Percentiles rank a stretch among this genome's conserved stretches.
Conservation (phyloP, 2,329 filamentous ascomycete species). For the Cytospora leucostoma region DNA sequence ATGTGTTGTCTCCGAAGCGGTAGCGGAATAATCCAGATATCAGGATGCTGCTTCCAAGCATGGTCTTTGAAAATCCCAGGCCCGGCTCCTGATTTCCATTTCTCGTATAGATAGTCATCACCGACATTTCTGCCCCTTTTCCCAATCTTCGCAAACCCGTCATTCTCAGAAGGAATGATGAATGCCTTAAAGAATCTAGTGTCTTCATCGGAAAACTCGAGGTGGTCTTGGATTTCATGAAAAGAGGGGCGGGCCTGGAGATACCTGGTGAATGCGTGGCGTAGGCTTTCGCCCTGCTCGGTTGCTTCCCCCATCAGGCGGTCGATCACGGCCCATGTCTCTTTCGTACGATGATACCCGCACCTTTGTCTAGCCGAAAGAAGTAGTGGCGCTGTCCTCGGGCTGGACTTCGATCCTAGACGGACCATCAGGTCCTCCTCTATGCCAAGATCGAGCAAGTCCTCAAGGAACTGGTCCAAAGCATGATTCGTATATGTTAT, state of each 20-base stretch:
- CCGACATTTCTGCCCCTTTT: conserved; percentile 46
- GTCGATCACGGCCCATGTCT: conserved; percentile 46
- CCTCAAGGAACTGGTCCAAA: conserved; percentile 65
- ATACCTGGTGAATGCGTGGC: conserved; percentile 28
- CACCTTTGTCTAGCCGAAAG: conserved; percentile 44
- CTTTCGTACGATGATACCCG: conserved; percentile 36
- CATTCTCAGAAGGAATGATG: conserved; percentile 44
- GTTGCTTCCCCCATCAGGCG: conserved; percentile 40
- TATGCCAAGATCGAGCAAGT: conserved; percentile 63
- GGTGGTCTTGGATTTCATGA: conserved; percentile 42
- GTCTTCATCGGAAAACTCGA: conserved; percentile 56
- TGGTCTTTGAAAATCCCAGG: conserved; percentile 45
- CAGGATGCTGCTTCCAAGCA: conserved; percentile 33
- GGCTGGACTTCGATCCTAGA: conserved; percentile 61
- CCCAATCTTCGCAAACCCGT: conserved; percentile 51
- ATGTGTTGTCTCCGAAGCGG: conserved; percentile 40
- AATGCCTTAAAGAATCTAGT: conserved; percentile 59
- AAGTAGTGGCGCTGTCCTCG: conserved; percentile 48
- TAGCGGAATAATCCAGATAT: conserved; percentile 56
- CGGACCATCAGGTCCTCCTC: conserved; percentile 53
- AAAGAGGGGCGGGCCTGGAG: conserved; percentile 16
- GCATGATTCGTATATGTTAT: conserved; percentile 71
- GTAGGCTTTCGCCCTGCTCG: conserved; percentile 31
- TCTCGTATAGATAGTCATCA: conserved; percentile 52
- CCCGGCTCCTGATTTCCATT: conserved; percentile 52